Percentiles rank a stretch among this genome's conserved stretches.
Conservation (phyloP, 441 rosid species). For the Euphorbia neoarborescens region DNA sequence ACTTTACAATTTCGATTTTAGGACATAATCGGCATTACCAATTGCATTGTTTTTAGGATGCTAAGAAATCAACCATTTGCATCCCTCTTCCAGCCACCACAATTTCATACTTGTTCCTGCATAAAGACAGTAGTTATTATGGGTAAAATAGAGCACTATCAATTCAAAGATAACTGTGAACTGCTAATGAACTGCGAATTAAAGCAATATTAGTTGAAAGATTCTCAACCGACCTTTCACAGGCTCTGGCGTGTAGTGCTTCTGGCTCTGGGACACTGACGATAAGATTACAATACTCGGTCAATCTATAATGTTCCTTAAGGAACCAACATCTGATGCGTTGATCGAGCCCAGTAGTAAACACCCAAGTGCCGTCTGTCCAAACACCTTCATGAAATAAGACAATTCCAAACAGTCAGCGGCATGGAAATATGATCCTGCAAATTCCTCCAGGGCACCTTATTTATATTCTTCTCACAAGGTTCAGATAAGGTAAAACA, state of each 20-base stretch:
- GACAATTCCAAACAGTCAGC: conserved; percentile 23
- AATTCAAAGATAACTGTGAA: conserved; percentile 4
- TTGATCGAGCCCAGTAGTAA: conserved; percentile 95
- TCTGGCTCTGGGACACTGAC: conserved; percentile 91
- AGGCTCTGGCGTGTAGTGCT: conserved; percentile 65
- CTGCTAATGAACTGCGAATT: neutral
- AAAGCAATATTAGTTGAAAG: neutral
- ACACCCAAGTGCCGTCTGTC: conserved; percentile 70
- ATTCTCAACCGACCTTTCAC: conserved; percentile 45
- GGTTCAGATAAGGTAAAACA: neutral
- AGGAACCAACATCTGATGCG: conserved; percentile 79
- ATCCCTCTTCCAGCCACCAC: conserved; percentile 88
- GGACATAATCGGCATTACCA: neutral
- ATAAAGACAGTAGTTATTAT: neutral
- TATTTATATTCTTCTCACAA: neutral
- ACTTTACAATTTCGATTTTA: too few species aligned
- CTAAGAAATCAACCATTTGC: conserved; percentile 65
- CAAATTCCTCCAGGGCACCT: neutral
- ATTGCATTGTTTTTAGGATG: conserved; percentile 11
- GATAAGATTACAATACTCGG: conserved; percentile 46
- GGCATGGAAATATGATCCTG: neutral
- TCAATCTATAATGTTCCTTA: conserved; percentile 38
- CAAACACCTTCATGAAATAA: conserved; percentile 57
- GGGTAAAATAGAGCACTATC: neutral
- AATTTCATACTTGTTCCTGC: conserved; percentile 67